phyloP scores from a whole-genome alignment of 208 protist genomes.

The Lotmaria passim region DNA sequence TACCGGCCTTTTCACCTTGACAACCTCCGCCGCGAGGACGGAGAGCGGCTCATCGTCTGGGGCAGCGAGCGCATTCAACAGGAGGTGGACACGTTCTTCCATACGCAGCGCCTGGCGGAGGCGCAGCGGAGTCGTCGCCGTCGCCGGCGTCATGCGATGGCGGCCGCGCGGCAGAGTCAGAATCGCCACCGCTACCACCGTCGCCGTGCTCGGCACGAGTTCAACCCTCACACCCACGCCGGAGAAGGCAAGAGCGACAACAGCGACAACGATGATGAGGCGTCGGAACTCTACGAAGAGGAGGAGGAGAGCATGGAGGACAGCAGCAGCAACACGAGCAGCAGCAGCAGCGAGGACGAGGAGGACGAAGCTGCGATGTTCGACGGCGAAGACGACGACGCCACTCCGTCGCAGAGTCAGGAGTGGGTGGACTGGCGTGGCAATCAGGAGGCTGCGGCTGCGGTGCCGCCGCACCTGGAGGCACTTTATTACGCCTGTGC shows the following conservation, averaged over 20 bases:
- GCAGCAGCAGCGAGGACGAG: slow-evolving; percentile 22
- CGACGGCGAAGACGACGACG: slow-evolving; percentile 51
- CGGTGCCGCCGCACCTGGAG: slow-evolving; percentile 56
- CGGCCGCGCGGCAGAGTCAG: not conserved
- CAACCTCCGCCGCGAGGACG: slow-evolving; percentile 68
- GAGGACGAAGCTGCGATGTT: slow-evolving; percentile 38
- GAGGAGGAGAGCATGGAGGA: no score
- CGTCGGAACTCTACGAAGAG: not conserved
- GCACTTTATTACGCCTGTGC: slow-evolving; percentile 70
- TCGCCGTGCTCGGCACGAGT: not conserved
- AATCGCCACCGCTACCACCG: not conserved
- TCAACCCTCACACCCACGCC: slow-evolving; percentile 9
- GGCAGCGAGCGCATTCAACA: slow-evolving; percentile 54
- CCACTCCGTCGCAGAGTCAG: slow-evolving; percentile 51
- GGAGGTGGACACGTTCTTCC: slow-evolving; percentile 83
- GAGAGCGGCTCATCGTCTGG: slow-evolving; percentile 70
- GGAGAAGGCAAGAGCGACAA: slow-evolving; percentile 6
- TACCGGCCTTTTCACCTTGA: slow-evolving; percentile 77
- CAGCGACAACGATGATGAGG: slow-evolving; percentile 31
- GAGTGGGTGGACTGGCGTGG: slow-evolving; percentile 61
- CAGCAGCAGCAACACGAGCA: slow-evolving; percentile 13
- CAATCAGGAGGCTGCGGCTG: slow-evolving; percentile 30
- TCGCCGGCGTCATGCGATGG: slow-evolving; percentile 26
- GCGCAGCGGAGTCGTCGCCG: slow-evolving; percentile 44
- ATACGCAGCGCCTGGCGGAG: slow-evolving; percentile 28